phyloP scores from a whole-genome alignment of 176 grass and related monocot genomes.

The Rhynchospora tenuis region DNA sequence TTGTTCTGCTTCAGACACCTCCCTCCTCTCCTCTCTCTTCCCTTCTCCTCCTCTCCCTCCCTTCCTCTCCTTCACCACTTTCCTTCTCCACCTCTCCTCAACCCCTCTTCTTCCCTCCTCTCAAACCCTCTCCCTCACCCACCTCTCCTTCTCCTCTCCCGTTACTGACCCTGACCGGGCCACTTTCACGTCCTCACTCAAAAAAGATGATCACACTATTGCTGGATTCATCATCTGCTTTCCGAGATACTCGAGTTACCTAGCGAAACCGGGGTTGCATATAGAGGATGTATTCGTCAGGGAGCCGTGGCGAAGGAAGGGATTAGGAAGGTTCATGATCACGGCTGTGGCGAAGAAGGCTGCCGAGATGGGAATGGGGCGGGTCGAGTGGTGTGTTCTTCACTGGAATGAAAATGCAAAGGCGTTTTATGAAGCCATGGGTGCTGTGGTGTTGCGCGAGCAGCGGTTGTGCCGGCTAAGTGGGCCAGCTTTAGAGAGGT shows the following conservation, averaged over 20 bases:
- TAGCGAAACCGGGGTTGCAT: constrained; percentile 50
- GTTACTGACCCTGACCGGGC: constrained; percentile 37
- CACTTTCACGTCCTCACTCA: constrained; percentile 36
- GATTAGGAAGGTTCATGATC: constrained; percentile 72
- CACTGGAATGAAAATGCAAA: constrained; percentile 90
- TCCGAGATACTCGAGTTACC: constrained; percentile 63
- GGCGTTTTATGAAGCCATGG: constrained; percentile 82
- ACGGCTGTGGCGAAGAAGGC: constrained; percentile 60
- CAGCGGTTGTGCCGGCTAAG: constrained; percentile 72
- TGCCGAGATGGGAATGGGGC: constrained; percentile 58
- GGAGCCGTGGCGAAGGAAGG: constrained; percentile 68
- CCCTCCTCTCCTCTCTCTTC: too few species aligned
- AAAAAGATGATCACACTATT: constrained; percentile 23
- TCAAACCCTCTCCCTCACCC: constrained; percentile 22
- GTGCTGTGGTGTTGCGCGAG: constrained; percentile 74
- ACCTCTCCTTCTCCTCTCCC: constrained; percentile 34
- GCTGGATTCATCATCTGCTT: constrained; percentile 64
- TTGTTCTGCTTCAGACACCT: constrained; percentile 52
- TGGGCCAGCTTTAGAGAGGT: constrained; percentile 39
- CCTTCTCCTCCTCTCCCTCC: too few species aligned
- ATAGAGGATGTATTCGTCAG: constrained; percentile 67
- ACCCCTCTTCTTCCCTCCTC: background rate
- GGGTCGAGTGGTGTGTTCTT: constrained; percentile 85
- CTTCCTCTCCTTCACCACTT: too few species aligned
- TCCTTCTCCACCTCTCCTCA: too few species aligned